Conservation (phyloP, 495 filamentous ascomycete genomes). For the Penicillium atrosanguineum region DNA sequence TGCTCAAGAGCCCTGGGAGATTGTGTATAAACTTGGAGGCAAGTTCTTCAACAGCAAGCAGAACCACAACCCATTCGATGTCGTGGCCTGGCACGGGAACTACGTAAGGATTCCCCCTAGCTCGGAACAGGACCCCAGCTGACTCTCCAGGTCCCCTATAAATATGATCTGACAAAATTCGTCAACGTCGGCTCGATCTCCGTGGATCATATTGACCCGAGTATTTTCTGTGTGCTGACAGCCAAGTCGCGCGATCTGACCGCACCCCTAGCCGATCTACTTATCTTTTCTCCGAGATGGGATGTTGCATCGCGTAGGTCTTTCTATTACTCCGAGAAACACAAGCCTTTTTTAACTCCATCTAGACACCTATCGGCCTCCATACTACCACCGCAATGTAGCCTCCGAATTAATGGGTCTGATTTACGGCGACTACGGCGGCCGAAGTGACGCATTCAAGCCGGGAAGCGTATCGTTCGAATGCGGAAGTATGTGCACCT, state of each 20-base stretch:
- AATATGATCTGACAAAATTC: constrained; percentile 53
- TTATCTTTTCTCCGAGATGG: constrained; percentile 51
- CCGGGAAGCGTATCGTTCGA: constrained; percentile 57
- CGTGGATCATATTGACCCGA: constrained; percentile 52
- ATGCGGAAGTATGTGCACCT: constrained; percentile 42
- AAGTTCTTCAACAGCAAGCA: constrained; percentile 49
- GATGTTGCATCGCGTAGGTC: constrained; percentile 44
- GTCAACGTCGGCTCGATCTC: constrained; percentile 50
- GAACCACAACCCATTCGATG: constrained; percentile 51
- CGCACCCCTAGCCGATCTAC: constrained; percentile 47
- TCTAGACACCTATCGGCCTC: constrained; percentile 46
- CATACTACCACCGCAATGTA: constrained; percentile 52
- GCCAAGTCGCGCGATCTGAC: constrained; percentile 42
- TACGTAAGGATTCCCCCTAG: constrained; percentile 29
- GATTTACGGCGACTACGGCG: constrained; percentile 53
- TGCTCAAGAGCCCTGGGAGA: constrained; percentile 41
- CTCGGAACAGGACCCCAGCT: not conserved
- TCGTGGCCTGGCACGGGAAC: constrained; percentile 54
- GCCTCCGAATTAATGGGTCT: constrained; percentile 52
- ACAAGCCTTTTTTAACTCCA: not conserved
- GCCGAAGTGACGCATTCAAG: constrained; percentile 57
- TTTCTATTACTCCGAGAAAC: not conserved
- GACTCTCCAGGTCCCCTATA: constrained; percentile 36
- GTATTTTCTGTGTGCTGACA: constrained; percentile 51
- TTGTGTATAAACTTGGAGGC: constrained; percentile 51